Percentiles rank a stretch among this genome's conserved stretches.
Evolutionary conservation across 2,329 filamentous ascomycete species (phyloP).

Genomic region (Hypoxylon sp.): DNA sequence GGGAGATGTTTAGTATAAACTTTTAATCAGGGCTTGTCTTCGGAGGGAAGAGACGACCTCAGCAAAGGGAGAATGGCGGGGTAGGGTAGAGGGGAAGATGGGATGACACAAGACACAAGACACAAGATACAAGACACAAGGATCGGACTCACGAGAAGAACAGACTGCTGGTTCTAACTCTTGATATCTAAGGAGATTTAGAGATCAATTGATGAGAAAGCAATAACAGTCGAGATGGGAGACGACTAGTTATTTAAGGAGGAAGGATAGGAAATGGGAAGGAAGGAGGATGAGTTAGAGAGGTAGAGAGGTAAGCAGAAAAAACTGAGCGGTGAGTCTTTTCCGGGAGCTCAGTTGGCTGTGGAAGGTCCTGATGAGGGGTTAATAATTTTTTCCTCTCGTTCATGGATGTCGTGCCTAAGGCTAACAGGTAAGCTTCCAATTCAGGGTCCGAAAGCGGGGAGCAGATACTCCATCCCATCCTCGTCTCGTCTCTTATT

Average conservation of each 20-base stretch:
- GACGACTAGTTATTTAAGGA: conserved; percentile 29
- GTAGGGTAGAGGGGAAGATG: background rate
- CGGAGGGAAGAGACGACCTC: background rate
- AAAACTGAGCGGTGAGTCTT: conserved; percentile 30
- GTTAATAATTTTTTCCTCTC: conserved; percentile 37
- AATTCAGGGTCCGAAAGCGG: conserved; percentile 44
- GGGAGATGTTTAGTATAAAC: conserved; percentile 22
- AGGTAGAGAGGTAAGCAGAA: conserved; percentile 10
- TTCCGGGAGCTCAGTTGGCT: conserved; percentile 30
- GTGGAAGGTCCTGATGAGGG: conserved; percentile 26
- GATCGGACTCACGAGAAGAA: conserved; percentile 43
- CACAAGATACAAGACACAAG: too few relatives aligned
- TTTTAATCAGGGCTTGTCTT: background rate
- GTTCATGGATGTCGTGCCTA: conserved; percentile 38
- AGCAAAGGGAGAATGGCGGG: background rate
- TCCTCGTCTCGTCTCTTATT: too few relatives aligned
- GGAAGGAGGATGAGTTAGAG: conserved; percentile 18
- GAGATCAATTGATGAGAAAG: conserved; percentile 28
- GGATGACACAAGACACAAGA: too few relatives aligned
- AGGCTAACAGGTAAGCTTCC: conserved; percentile 34
- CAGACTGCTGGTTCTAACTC: conserved; percentile 46
- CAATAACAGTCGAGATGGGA: conserved; percentile 36
- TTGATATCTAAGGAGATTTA: conserved; percentile 29
- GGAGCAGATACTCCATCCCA: conserved; percentile 30
- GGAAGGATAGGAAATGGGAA: conserved; percentile 22